A percentile compares a stretch with the other conserved stretches of the same genome.
phyloP scores from a whole-genome alignment of 306 rosid genomes.

The barrel medic (Medicago truncatula) region DNA sequence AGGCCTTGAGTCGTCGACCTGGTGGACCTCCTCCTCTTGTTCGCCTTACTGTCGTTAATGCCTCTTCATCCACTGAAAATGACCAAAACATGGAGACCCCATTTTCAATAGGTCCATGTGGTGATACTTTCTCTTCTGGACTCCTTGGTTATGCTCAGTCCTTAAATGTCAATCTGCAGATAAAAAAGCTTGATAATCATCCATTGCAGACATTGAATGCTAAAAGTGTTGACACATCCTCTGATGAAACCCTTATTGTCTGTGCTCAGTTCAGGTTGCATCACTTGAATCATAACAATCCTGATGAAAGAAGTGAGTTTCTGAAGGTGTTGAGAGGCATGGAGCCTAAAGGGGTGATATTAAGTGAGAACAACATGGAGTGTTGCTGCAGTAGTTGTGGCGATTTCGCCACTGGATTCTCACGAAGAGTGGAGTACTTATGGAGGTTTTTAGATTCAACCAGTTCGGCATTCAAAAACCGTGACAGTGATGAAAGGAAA shows the following conservation, averaged over 20 bases:
- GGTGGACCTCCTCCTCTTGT: constrained; percentile 90
- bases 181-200: constrained; percentile 64
- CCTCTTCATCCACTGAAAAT: constrained; percentile 43
- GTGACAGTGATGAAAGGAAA: constrained; percentile 79
- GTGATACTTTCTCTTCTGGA: constrained; percentile 64
- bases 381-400: constrained; percentile 82
- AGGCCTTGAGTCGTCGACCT: constrained; percentile 75
- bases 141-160: constrained; percentile 78
- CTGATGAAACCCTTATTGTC: constrained; percentile 68
- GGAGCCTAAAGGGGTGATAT: constrained; percentile 78
- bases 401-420: constrained; percentile 61
- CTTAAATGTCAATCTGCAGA: constrained; percentile 69
- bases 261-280: constrained; percentile 89
- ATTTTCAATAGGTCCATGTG: constrained; percentile 79
- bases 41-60: constrained; percentile 75
- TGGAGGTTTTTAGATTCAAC: constrained; percentile 91
- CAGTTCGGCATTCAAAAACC: constrained; percentile 75
- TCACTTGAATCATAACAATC: constrained; percentile 61
- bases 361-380: constrained; percentile 78
- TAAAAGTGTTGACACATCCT: constrained; percentile 48
- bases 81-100: constrained; percentile 60
- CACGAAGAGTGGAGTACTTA: constrained; percentile 64
- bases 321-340: constrained; percentile 55
- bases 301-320: constrained; percentile 71
- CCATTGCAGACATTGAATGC: constrained; percentile 55